Evolutionary conservation across 1,284 basidiomycete species (phyloP), one percentile per base, ranked within the genome.

Genomic region (Termitomyces sp.): DNA sequence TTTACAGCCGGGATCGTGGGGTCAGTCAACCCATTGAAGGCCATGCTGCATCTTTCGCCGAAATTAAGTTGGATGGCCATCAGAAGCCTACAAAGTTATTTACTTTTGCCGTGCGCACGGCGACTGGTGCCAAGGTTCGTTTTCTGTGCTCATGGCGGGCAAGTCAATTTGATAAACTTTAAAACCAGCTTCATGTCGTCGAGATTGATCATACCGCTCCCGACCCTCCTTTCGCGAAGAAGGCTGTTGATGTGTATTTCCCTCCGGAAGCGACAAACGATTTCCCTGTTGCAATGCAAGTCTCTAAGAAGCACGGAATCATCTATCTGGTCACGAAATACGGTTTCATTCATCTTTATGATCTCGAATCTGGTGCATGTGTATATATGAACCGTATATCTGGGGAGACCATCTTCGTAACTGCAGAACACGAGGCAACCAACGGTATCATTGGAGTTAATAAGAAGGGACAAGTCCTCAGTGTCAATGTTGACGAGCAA

Each of bases 341-440:
- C 69, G 97, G 97, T 47, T 99, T 99, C 75, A 98, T 99, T 66
- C 97, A 99, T 73, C 83, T 99, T 14, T 99, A 99, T 73, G 97
- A 99, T 72, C 83, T 99, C 60, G 97, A 99, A 72, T 86, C 91
- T n/a, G 97, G 96, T 55, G 89, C 93, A 49, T 99, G 97, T 76
- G 88, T 99, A 63, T 99, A 99, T 80, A 99, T 99, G 97, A 99
- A 99, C 81, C 91, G 97, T 60, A 99, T 99, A 69, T 97, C 93
- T 46, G 96, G 97, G 42, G 97, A 99, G 75, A 99, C 97, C 45
- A 98, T 99, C 70, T 99, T 99, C 71, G 95, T 97, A 47, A 98
- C 97, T 6, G 92, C 95, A 16, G 94, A 97, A 66, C 93, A 98
- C 70, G 95, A 97, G 71, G 82, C 86, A 26, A 87, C 88, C 11